Percentiles rank a stretch among this genome's conserved stretches.
Evolutionary conservation across 2,329 filamentous ascomycete species (phyloP).

Genomic region (Didymellaceae sp.): DNA sequence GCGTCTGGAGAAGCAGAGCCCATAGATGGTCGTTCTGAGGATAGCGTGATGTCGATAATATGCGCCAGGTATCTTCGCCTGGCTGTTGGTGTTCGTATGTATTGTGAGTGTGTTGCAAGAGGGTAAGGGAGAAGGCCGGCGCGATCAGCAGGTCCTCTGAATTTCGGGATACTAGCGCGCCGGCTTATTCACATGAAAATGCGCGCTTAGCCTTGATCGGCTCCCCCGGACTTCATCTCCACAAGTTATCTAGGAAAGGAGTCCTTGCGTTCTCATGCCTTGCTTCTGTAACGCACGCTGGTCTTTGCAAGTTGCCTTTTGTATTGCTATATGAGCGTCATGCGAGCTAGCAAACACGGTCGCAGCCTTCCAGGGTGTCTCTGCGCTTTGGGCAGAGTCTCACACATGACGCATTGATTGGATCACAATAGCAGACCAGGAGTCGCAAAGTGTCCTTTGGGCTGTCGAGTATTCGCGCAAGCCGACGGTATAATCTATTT

Average conservation of each 20-base stretch:
- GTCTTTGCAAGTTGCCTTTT: not conserved
- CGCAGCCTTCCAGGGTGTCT: not conserved
- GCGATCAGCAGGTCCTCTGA: slow-evolving; percentile 24
- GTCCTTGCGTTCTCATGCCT: slow-evolving; percentile 12
- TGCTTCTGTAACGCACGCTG: slow-evolving; percentile 3
- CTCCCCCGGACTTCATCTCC: slow-evolving; percentile 24
- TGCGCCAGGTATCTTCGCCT: slow-evolving; percentile 42
- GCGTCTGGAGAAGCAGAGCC: slow-evolving; percentile 50
- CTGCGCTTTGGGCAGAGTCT: slow-evolving; percentile 15
- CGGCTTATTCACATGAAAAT: slow-evolving; percentile 34
- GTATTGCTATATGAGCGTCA: not conserved
- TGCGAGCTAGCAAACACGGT: not conserved
- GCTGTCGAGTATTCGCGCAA: slow-evolving; percentile 2
- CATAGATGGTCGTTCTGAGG: slow-evolving; percentile 50
- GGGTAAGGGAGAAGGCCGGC: slow-evolving; percentile 23
- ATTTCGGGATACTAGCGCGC: slow-evolving; percentile 27
- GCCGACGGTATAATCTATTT: slow-evolving; percentile 2
- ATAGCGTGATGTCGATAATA: slow-evolving; percentile 27
- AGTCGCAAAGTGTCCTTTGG: slow-evolving; percentile 2
- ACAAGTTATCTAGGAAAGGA: slow-evolving; percentile 5
- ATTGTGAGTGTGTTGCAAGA: slow-evolving; percentile 25
- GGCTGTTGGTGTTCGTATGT: slow-evolving; percentile 28
- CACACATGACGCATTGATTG: slow-evolving; percentile 19
- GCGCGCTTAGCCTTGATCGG: slow-evolving; percentile 16
- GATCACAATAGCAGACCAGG: slow-evolving; percentile 9